Percentiles rank a stretch among this genome's conserved stretches.
These are phyloP conservation scores for Capsella bursapastoris DNA, from an alignment of 345 rosid genomes.

Conservation along the genomic window DNA sequence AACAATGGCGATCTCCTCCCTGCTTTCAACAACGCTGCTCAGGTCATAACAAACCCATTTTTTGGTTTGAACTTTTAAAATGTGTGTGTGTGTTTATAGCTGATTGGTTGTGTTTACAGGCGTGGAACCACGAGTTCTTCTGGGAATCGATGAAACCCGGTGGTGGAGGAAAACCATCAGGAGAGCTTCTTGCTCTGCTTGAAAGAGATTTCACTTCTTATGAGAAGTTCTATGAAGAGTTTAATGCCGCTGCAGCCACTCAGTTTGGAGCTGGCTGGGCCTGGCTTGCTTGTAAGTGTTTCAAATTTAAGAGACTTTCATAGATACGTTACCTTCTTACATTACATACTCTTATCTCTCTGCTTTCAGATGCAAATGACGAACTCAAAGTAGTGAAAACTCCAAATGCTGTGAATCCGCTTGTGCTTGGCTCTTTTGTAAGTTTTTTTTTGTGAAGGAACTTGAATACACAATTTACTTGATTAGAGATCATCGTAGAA, in stretches of 20 bases:
- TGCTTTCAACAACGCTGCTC: conserved; percentile 93
- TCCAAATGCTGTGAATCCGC: conserved; percentile 93
- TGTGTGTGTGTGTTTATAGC: conserved; percentile 13
- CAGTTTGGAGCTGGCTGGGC: conserved; percentile 99
- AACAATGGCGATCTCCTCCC: conserved; percentile 85
- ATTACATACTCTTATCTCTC: background rate
- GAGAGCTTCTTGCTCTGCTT: conserved; percentile 73
- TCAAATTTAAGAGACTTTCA: background rate
- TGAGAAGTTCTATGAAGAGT: conserved; percentile 64
- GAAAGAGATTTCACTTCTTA: conserved; percentile 92
- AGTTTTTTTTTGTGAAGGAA: conserved; percentile 44
- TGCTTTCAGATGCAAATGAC: conserved; percentile 65
- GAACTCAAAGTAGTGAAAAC: conserved; percentile 84
- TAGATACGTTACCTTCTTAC: background rate
- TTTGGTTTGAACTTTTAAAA: background rate
- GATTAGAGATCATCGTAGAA: background rate
- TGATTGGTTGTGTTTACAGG: conserved; percentile 50
- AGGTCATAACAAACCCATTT: conserved; percentile 46
- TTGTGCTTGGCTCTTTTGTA: conserved; percentile 81
- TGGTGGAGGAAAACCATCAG: conserved; percentile 92
- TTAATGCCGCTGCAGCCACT: conserved; percentile 73
- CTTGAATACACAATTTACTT: conserved; percentile 16
- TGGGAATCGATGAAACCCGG: conserved; percentile 96
- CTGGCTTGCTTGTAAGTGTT: conserved; percentile 78
- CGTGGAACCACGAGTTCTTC: conserved; percentile 95